These are phyloP conservation scores for Phytophthora ramorum DNA, from an alignment of 352 stramenopile genomes.

Conservation along the genomic window DNA sequence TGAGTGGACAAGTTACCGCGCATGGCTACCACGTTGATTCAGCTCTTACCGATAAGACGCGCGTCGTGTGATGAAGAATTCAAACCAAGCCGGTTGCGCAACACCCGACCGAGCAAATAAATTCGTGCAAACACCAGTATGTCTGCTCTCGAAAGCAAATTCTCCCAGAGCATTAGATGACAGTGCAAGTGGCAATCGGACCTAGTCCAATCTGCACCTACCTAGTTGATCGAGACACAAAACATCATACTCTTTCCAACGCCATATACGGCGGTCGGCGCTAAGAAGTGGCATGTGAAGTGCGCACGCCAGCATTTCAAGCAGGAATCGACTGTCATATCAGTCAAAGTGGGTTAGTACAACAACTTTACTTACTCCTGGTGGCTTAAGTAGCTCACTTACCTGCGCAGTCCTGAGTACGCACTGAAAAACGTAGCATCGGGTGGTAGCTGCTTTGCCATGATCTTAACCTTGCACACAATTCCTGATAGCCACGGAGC, in stretches of 20 bases:
- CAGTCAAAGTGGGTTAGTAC: background rate
- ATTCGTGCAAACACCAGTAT: slow-evolving; percentile 55
- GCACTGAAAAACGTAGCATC: slow-evolving; percentile 40
- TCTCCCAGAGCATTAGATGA: background rate
- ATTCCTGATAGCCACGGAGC: slow-evolving; percentile 27
- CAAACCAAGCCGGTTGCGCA: slow-evolving; percentile 59
- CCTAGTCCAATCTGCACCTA: slow-evolving; percentile 12
- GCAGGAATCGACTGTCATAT: slow-evolving; percentile 44
- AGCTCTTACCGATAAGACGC: slow-evolving; percentile 42
- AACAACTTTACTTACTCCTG: background rate
- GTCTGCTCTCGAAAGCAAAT: slow-evolving; percentile 30
- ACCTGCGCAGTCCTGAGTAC: slow-evolving; percentile 51
- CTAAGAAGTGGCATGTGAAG: slow-evolving; percentile 50
- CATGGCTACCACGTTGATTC: background rate
- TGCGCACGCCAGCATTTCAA: slow-evolving; percentile 48
- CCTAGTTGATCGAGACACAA: slow-evolving; percentile 62
- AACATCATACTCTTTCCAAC: slow-evolving; percentile 31
- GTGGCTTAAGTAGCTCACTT: background rate
- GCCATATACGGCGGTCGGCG: slow-evolving; percentile 37
- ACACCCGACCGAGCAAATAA: slow-evolving; percentile 60
- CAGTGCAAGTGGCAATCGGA: background rate
- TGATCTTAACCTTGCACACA: slow-evolving; percentile 48
- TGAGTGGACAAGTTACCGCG: background rate
- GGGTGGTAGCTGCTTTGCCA: slow-evolving; percentile 46
- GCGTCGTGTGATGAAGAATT: slow-evolving; percentile 43